Evolutionary conservation across 108 stramenopile genomes (phyloP), one percentile per base, ranked within the genome.

Genomic region (Chaetoceros tenuissimus): DNA sequence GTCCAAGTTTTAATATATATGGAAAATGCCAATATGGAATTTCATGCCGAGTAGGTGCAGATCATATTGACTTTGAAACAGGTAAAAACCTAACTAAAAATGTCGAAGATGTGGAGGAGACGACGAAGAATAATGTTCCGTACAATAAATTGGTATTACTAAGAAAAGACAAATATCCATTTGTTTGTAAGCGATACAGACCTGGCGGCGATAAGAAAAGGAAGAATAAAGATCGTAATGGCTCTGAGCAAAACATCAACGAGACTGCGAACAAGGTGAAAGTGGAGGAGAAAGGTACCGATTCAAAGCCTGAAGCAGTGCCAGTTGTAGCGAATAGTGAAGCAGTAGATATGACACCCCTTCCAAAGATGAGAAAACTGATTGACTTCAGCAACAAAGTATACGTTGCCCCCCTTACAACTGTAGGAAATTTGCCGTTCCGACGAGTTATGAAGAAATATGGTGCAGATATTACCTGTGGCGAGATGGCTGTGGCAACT

Each of bases 381-480:
- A 81, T 97, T 57, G 95, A 95, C 62, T 97, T 97, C 60, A 64
- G 79, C 13, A 81, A 89, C 69, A 97, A 97, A 75, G 94, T 98
- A 22, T 99, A 99, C 72, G 70, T 99, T 17, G 98, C 98, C 2
- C 98, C 98, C 3, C 82, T 99, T 2, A 99, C 98, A 2, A 99
- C 98, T 0, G 96, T 98, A 1, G 98, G 98, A 1, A 99, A 99
- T 64, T 67, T 99, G 0, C 98, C 98, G 0, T 99, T 96, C 71
- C 95, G 98, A 27, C 75, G 95, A 18, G 75, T 99, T 43, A 85
- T 97, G 90, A 97, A 96, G 67, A 63, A 75, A 16, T 87, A 73
- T 61, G 97, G 95, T 13, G 98, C 98, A 19, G 98, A 99, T 66
- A 97, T 99, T 56, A 99, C 98, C 3, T 97, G 96, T 63, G 96